Evolutionary conservation across 345 rosid genomes (phyloP).

Genomic region (Nasturtium officinale): DNA sequence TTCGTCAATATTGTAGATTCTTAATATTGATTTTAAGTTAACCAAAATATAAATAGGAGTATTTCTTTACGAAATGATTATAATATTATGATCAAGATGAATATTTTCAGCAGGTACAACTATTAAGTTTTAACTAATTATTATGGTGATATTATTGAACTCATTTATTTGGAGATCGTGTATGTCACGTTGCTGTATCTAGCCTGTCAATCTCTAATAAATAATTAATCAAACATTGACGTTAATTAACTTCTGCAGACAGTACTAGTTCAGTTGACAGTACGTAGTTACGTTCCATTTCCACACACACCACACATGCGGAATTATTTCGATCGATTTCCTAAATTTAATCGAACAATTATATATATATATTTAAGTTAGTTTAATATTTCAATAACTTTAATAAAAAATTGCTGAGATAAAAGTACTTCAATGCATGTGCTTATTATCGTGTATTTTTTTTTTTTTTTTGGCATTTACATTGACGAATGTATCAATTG

Average conservation of each 20-base stretch:
- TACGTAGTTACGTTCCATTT: conserved; percentile 11
- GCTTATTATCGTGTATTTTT: neutral
- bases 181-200: conserved; percentile 14
- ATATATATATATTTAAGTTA: neutral
- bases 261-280: conserved; percentile 1
- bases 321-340: conserved; percentile 17
- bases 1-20: neutral
- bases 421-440: neutral
- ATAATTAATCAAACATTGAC: conserved; percentile 14
- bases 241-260: conserved; percentile 27
- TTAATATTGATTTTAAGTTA: neutral
- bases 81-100: conserved; percentile 12
- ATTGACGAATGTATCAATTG: neutral
- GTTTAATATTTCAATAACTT: neutral
- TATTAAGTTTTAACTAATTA: conserved; percentile 30
- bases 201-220: neutral
- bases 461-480: neutral
- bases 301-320: neutral
- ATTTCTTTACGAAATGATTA: neutral
- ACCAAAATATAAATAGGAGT: neutral
- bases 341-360: neutral
- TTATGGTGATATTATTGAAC: conserved; percentile 17
- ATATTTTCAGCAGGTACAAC: conserved; percentile 13
- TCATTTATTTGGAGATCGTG: conserved; percentile 12
- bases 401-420: neutral